Evolutionary conservation across 192 early-diverging fungal genomes (phyloP).

Genomic region (Podochytrium sp.): DNA sequence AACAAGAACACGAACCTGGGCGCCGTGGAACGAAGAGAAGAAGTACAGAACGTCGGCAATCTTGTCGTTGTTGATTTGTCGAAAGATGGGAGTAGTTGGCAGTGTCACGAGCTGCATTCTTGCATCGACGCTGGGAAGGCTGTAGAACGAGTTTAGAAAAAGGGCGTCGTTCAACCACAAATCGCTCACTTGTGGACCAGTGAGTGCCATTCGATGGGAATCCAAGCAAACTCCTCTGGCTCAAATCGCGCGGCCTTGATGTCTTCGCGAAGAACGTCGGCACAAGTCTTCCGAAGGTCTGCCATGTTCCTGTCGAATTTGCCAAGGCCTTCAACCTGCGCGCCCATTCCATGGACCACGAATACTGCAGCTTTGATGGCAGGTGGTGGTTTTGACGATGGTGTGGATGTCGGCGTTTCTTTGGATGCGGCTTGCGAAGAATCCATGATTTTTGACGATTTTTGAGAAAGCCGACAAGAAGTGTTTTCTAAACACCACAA

Average conservation of each 20-base stretch:
- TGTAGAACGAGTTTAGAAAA: constrained; percentile 40
- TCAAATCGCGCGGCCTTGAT: not conserved
- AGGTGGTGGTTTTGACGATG: too few relatives aligned
- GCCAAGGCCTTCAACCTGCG: constrained; percentile 16
- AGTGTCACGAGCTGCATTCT: constrained; percentile 50
- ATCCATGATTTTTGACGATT: too few relatives aligned
- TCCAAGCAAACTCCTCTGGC: constrained; percentile 33
- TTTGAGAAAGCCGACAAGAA: too few relatives aligned
- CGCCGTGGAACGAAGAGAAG: constrained; percentile 52
- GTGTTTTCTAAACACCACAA: too few relatives aligned
- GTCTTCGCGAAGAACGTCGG: constrained; percentile 45
- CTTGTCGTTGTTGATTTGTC: constrained; percentile 54
- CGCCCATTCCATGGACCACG: constrained; percentile 55
- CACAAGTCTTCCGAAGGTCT: constrained; percentile 37
- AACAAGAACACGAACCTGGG: constrained; percentile 18
- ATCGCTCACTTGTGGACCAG: constrained; percentile 41
- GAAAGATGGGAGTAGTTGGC: constrained; percentile 48
- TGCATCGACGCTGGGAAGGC: constrained; percentile 32
- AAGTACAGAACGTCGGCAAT: constrained; percentile 55
- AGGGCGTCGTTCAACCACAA: too few relatives aligned
- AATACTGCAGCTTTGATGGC: constrained; percentile 26
- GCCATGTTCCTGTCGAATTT: constrained; percentile 31
- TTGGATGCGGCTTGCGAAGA: too few relatives aligned
- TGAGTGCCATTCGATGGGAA: constrained; percentile 51
- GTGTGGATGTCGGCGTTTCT: too few relatives aligned